A percentile compares a stretch with the other conserved stretches of the same genome.
Conservation (phyloP, 257 asterid species). For the Lycium ferocissimum region DNA sequence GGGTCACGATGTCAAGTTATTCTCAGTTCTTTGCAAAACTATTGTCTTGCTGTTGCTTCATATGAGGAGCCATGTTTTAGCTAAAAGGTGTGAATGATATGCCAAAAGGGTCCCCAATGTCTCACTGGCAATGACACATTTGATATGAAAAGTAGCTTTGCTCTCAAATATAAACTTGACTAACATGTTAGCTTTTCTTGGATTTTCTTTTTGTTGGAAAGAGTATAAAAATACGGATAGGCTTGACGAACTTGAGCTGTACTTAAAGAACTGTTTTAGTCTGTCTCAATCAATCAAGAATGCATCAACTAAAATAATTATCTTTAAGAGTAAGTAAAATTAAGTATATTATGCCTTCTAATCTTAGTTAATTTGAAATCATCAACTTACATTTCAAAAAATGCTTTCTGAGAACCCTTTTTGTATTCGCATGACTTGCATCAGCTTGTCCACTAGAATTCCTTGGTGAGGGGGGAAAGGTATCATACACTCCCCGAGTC, state of each 20-base stretch:
- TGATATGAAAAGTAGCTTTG: background rate
- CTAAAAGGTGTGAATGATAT: background rate
- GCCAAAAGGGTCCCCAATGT: background rate
- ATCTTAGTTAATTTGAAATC: background rate
- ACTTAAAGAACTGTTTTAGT: background rate
- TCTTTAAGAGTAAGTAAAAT: background rate
- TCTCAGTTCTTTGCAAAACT: background rate
- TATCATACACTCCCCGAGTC: background rate
- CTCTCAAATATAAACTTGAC: background rate
- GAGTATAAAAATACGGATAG: background rate
- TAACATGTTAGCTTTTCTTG: background rate
- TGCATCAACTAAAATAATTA: background rate
- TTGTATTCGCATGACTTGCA: background rate
- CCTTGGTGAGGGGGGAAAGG: too few species aligned
- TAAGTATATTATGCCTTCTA: background rate
- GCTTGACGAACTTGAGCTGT: background rate
- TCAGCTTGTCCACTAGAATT: background rate
- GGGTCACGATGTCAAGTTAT: background rate
- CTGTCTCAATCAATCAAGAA: background rate
- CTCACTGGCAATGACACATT: background rate
- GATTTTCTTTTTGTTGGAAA: background rate
- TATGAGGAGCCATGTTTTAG: slow-evolving; percentile 14
- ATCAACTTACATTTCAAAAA: background rate
- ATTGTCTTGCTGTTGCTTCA: slow-evolving; percentile 10
- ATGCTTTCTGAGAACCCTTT: background rate